Conservation (phyloP, 106 monocot genomes). For the Hemerocallis citrina region DNA sequence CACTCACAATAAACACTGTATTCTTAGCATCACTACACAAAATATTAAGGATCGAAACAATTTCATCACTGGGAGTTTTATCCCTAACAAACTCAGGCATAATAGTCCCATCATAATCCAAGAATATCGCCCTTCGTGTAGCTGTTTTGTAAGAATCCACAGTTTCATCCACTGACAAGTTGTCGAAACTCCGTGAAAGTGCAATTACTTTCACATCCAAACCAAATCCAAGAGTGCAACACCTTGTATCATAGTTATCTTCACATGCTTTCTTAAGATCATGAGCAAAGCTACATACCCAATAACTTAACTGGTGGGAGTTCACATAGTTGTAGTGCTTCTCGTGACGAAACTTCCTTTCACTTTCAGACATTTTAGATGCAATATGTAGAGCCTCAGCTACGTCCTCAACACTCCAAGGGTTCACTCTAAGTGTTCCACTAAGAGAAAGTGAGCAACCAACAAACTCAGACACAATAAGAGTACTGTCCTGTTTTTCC, state of each 20-base stretch:
- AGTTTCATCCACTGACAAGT: constrained; percentile 28
- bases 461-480: constrained; percentile 58
- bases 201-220: constrained; percentile 31
- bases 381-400: constrained; percentile 26
- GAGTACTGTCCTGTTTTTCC: constrained; percentile 30
- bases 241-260: constrained; percentile 28
- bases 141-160: constrained; percentile 21
- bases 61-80: constrained; percentile 9
- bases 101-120: constrained; percentile 53
- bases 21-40: constrained; percentile 13
- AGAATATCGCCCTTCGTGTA: constrained; percentile 36
- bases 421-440: constrained; percentile 48
- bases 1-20: constrained; percentile 16
- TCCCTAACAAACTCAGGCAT: constrained; percentile 7
- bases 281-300: constrained; percentile 35
- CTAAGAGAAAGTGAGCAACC: constrained; percentile 59
- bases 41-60: constrained; percentile 6
- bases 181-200: constrained; percentile 35
- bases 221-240: constrained; percentile 42
- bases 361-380: constrained; percentile 8
- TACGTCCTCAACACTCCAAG: constrained; percentile 52
- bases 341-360: constrained; percentile 34
- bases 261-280: constrained; percentile 42
- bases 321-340: constrained; percentile 44
- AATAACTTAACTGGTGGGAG: constrained; percentile 37